Evolutionary conservation across 495 filamentous ascomycete species (phyloP), one percentile per base, ranked within the genome.

Genomic region (Annulohypoxylon moriforme): DNA sequence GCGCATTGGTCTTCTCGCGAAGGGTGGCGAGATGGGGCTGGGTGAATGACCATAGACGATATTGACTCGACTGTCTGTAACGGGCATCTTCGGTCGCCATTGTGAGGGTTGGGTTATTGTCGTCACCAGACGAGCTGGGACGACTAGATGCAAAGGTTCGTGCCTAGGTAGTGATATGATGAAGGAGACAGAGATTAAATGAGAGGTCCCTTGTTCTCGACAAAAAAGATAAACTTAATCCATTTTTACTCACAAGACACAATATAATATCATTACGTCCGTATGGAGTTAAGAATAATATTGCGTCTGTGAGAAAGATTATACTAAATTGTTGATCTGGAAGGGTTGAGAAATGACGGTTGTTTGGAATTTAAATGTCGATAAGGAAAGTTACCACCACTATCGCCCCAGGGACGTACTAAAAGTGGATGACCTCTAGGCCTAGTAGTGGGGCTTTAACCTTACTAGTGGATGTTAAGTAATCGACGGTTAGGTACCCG

Each of bases 41-140:
- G 0, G 94, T 93, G 80, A 93, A 98, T n/a, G 94, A 97, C 94
- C 96, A 99, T 40, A 93, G 82, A 40, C 91, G 88, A 78, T 89
- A 97, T 79, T 99, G 96, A 46, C 93, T 95, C 0, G 94, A 96
- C 18, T 91, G 84, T n/a, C 92, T 92, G 82, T 98, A 99, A 53
- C 94, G 85, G 67, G 92, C 91, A 78, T 99, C 96, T 85, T 99
- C 96, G 53, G 83, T 80, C 18, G 84, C 83, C 83, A 86, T 85
- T 40, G 27, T 67, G 64, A 68, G 18, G 24, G 31, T 44, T 9
- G 46, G 61, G 67, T n/a, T 24, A 29, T 44, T 4, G 53, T 20
- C 36, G 11, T 20, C 16, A 0, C 49, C 22, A 47, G 36, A 6
- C 14, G 11, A 57, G 29, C 56, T 33, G 31, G 57, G n/a, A 25